phyloP scores from a whole-genome alignment of 2,329 filamentous ascomycete species.

The Verticillium alfalfae region DNA sequence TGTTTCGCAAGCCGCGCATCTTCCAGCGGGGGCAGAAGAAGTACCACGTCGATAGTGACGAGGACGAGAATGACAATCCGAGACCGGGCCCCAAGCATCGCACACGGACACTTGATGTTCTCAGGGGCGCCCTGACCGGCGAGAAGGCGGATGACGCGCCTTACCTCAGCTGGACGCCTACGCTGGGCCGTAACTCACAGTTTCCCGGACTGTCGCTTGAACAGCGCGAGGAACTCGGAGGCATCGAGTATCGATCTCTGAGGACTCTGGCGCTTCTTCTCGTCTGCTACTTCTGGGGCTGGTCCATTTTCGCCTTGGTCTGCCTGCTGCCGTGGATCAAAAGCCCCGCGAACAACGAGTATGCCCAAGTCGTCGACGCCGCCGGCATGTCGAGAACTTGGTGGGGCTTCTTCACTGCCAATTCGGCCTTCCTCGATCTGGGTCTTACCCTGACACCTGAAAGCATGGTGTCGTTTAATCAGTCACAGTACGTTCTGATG shows the following conservation, averaged over 20 bases:
- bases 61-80: constrained; percentile 3
- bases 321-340: constrained; percentile 78
- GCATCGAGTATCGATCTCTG: constrained; percentile 90
- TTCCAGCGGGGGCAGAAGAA: constrained; percentile 31
- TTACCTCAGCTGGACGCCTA: constrained; percentile 92
- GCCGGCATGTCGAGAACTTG: constrained; percentile 64
- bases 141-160: constrained; percentile 60
- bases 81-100: constrained; percentile 22
- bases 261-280: constrained; percentile 80
- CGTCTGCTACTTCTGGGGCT: constrained; percentile 74
- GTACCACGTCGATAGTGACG: constrained; percentile 28
- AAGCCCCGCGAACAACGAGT: constrained; percentile 45
- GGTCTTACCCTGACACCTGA: constrained; percentile 88
- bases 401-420: constrained; percentile 91
- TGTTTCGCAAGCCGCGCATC: constrained; percentile 35
- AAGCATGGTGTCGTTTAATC: constrained; percentile 87
- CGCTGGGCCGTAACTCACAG: constrained; percentile 85
- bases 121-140: constrained; percentile 47
- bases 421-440: constrained; percentile 90
- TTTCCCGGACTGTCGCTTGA: constrained; percentile 86
- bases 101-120: constrained; percentile 50
- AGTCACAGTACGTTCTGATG: constrained; percentile 68
- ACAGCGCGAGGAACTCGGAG: constrained; percentile 89
- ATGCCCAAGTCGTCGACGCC: constrained; percentile 57
- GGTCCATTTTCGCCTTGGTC: constrained; percentile 70